Percentiles rank a stretch among this genome's conserved stretches.
phyloP scores from a whole-genome alignment of 2,329 filamentous ascomycete species.

The Fonsecaea pugnacius region DNA sequence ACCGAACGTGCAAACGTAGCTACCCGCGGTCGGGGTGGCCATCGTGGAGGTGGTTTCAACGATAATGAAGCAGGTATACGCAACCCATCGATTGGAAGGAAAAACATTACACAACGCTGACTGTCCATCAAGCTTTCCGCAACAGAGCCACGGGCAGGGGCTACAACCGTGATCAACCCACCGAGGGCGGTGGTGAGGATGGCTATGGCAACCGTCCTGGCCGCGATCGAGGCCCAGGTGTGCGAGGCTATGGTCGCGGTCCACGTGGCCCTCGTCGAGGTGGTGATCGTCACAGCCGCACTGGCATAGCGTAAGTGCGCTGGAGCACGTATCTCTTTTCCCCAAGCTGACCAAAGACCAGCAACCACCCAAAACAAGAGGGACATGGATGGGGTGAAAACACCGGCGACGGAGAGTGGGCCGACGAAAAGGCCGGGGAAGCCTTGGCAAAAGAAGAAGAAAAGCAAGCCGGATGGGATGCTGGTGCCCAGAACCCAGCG shows the following conservation, averaged over 20 bases:
- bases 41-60: constrained; percentile 62
- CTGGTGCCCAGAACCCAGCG: constrained; percentile 39
- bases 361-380: constrained; percentile 56
- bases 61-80: constrained; percentile 87
- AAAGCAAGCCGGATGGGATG: constrained; percentile 65
- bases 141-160: constrained; percentile 80
- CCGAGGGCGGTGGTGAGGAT: constrained; percentile 63
- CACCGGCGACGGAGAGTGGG: constrained; percentile 80
- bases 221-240: constrained; percentile 49
- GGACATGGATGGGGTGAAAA: constrained; percentile 86
- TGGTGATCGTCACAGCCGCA: constrained; percentile 67
- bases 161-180: constrained; percentile 80
- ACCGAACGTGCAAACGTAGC: constrained; percentile 43
- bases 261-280: constrained; percentile 58
- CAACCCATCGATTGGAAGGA: constrained; percentile 25
- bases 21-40: constrained; percentile 53
- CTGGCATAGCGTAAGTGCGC: constrained; percentile 60
- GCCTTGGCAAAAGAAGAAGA: constrained; percentile 84
- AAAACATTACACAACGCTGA: constrained; percentile 18
- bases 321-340: background rate
- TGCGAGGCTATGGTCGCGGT: constrained; percentile 64
- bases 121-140: constrained; percentile 72
- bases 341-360: constrained; percentile 39
- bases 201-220: constrained; percentile 41
- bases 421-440: constrained; percentile 89